phyloP scores from a whole-genome alignment of 768 basidiomycete species.

The Auricularia auricula-judae region DNA sequence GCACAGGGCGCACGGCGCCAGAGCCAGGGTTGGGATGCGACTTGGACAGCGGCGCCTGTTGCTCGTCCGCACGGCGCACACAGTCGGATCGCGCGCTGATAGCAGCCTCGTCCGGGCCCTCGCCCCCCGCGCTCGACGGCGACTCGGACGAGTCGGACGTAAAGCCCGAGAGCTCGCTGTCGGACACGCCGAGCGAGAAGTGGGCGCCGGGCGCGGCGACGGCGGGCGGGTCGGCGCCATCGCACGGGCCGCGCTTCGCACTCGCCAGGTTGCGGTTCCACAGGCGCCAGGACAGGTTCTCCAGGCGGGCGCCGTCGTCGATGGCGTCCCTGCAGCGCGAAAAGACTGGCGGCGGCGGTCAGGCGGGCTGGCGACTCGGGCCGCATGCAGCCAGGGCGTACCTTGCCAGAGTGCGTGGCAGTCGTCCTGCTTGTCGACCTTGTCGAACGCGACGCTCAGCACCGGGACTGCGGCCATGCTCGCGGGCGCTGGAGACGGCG shows the following conservation, averaged over 20 bases:
- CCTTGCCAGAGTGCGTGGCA: not conserved
- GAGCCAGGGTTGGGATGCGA: not conserved
- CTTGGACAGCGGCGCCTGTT: not conserved
- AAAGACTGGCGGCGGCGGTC: slow-evolving; percentile 42
- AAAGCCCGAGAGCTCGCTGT: not conserved
- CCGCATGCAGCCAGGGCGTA: not conserved
- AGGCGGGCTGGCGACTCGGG: not conserved
- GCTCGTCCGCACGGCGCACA: not conserved
- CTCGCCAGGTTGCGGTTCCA: slow-evolving; percentile 57
- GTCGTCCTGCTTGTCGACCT: not conserved
- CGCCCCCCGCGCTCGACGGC: not conserved
- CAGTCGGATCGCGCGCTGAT: not conserved
- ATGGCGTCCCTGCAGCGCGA: slow-evolving; percentile 73
- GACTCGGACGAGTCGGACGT: not conserved
- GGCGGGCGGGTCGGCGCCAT: not conserved
- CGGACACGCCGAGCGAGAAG: not conserved
- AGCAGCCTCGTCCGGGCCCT: not conserved
- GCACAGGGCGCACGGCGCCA: not conserved
- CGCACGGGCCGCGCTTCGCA: not conserved
- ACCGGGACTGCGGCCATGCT: not conserved
- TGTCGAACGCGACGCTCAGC: not conserved
- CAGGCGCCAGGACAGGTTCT: slow-evolving; percentile 82
- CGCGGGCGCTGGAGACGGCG: not conserved
- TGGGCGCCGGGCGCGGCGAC: not conserved
- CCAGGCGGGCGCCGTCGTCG: slow-evolving; percentile 68